Evolutionary conservation across 306 rosid species (phyloP).

Genomic region (Malus asiatica): DNA sequence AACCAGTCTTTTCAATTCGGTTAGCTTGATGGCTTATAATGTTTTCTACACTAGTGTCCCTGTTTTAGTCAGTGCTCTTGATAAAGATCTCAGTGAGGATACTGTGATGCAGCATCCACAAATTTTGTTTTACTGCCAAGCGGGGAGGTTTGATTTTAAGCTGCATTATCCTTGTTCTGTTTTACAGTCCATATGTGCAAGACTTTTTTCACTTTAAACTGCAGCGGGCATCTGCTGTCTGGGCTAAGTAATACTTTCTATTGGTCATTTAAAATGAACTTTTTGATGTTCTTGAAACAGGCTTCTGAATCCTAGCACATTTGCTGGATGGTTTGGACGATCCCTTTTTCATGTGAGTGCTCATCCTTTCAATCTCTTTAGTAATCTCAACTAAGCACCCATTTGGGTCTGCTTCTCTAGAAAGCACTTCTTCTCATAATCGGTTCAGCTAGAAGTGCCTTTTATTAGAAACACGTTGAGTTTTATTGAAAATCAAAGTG

Average conservation of each 20-base stretch:
- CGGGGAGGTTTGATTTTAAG: conserved; percentile 66
- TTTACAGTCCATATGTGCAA: background rate
- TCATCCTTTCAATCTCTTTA: background rate
- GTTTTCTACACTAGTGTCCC: conserved; percentile 98
- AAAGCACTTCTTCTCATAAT: background rate
- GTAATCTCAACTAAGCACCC: background rate
- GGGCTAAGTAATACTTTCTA: background rate
- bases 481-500: background rate
- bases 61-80: conserved; percentile 87
- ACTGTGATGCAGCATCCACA: conserved; percentile 99
- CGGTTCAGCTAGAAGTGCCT: background rate
- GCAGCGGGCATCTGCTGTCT: background rate
- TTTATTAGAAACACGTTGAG: background rate
- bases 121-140: conserved; percentile 97
- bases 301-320: conserved; percentile 94
- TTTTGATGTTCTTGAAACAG: conserved; percentile 38
- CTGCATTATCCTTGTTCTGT: conserved; percentile 10
- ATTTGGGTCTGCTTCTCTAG: background rate
- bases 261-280: background rate
- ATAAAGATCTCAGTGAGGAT: conserved; percentile 95
- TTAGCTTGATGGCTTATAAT: conserved; percentile 99
- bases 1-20: conserved; percentile 96
- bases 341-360: conserved; percentile 91
- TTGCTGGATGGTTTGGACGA: conserved; percentile 99
- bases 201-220: background rate